phyloP scores from a whole-genome alignment of 768 basidiomycete genomes.

The Porphyrellus cyaneotinctus region DNA sequence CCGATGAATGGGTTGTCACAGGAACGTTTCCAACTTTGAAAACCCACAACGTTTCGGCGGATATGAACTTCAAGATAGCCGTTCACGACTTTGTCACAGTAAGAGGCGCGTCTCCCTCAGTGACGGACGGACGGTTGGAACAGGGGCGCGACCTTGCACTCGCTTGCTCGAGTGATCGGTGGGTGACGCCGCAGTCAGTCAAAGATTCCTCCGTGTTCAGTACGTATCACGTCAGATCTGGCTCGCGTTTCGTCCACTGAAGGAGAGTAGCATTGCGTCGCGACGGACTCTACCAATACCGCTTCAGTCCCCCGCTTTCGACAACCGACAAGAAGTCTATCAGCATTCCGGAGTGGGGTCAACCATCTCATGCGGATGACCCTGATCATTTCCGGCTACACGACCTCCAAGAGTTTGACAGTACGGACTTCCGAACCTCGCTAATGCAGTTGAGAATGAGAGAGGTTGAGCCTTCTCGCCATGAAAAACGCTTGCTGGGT shows the following conservation, averaged over 20 bases:
- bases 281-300: slow-evolving; percentile 24
- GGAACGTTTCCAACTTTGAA: not conserved
- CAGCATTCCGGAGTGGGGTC: slow-evolving; percentile 39
- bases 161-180: slow-evolving; percentile 14
- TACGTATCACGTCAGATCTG: slow-evolving; percentile 13
- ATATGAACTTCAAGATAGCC: slow-evolving; percentile 7
- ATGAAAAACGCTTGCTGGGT: slow-evolving; percentile 10
- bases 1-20: not conserved
- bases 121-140: slow-evolving; percentile 6
- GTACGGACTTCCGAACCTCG: slow-evolving; percentile 28
- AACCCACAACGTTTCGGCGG: not conserved
- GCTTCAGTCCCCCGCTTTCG: slow-evolving; percentile 15
- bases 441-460: not conserved
- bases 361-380: slow-evolving; percentile 23
- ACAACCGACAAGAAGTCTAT: not conserved
- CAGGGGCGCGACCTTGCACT: slow-evolving; percentile 20
- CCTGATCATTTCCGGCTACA: slow-evolving; percentile 35
- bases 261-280: slow-evolving; percentile 13
- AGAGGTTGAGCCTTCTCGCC: not conserved
- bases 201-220: slow-evolving; percentile 18
- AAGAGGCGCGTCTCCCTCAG: not conserved
- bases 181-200: slow-evolving; percentile 18
- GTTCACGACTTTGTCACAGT: slow-evolving; percentile 23
- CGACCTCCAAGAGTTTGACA: slow-evolving; percentile 44
- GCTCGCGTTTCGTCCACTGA: slow-evolving; percentile 1